Percentiles rank a stretch among this genome's conserved stretches.
Evolutionary conservation across 441 rosid genomes (phyloP).

Genomic region (Erodium texanum): DNA sequence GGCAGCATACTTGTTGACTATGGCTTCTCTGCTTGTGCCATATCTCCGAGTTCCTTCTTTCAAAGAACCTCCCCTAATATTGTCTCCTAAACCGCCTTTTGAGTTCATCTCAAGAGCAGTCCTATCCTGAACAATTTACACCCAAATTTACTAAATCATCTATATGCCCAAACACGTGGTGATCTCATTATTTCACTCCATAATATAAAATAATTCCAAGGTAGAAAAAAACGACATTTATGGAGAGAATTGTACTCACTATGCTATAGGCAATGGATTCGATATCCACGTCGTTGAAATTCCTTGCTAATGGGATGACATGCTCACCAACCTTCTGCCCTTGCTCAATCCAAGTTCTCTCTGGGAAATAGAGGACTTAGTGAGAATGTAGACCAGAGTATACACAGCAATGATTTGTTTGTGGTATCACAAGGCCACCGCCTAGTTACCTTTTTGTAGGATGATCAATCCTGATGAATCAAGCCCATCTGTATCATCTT

Average conservation of each 20-base stretch:
- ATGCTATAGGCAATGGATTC: constrained; percentile 43
- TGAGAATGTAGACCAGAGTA: too few species aligned
- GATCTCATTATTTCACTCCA: too few species aligned
- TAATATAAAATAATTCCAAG: neutral
- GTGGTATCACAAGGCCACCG: neutral
- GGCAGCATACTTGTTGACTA: constrained; percentile 75
- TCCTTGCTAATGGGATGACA: constrained; percentile 84
- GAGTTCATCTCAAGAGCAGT: constrained; percentile 60
- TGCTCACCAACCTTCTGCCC: constrained; percentile 81
- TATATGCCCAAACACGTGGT: neutral
- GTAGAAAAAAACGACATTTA: too few species aligned
- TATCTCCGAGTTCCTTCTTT: constrained; percentile 48
- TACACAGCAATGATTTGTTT: neutral
- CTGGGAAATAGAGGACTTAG: constrained; percentile 25
- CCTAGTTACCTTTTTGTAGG: constrained; percentile 62
- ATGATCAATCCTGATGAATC: constrained; percentile 89
- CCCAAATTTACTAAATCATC: neutral
- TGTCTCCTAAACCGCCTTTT: constrained; percentile 31
- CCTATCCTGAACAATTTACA: constrained; percentile 41
- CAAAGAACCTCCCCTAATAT: constrained; percentile 29
- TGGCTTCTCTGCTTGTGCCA: constrained; percentile 62
- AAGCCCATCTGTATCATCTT: constrained; percentile 78
- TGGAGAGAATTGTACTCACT: constrained; percentile 31
- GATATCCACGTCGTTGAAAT: constrained; percentile 55
- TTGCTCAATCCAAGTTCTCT: constrained; percentile 84